Conservation (phyloP, 805 yeast genomes). For the Candida easanensis region DNA sequence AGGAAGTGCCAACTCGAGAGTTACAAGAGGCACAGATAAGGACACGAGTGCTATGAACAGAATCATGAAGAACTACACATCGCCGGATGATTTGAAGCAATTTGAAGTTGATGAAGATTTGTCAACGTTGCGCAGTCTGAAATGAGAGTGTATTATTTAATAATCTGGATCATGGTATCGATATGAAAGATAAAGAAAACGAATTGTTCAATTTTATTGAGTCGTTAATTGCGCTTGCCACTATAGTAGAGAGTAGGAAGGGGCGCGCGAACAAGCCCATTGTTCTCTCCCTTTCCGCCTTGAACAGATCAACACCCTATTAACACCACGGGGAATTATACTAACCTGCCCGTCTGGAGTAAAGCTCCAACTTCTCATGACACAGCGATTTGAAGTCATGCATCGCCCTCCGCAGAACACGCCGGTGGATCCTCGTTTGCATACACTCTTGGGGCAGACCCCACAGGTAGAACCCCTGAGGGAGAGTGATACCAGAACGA, state of each 20-base stretch:
- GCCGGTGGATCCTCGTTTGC: slow-evolving; percentile 6
- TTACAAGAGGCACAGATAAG: slow-evolving; percentile 4
- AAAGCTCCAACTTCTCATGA: neutral
- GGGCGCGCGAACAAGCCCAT: too few species aligned
- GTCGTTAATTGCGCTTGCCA: too few species aligned
- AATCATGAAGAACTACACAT: slow-evolving; percentile 27
- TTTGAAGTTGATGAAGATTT: slow-evolving; percentile 31
- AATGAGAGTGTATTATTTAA: neutral
- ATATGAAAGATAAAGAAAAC: too few species aligned
- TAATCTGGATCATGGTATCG: too few species aligned
- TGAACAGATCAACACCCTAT: too few species aligned
- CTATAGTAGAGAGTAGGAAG: too few species aligned
- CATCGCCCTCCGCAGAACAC: slow-evolving; percentile 11
- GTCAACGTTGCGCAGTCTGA: slow-evolving; percentile 11
- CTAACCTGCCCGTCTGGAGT: too few species aligned
- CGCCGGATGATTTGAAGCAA: slow-evolving; percentile 27
- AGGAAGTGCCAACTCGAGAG: slow-evolving; percentile 7
- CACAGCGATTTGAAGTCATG: neutral
- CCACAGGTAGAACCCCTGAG: neutral
- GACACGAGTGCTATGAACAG: slow-evolving; percentile 21
- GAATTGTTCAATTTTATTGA: too few species aligned
- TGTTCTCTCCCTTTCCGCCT: too few species aligned
- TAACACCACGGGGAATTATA: too few species aligned
- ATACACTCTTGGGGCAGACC: neutral
- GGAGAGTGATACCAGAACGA: too few species aligned